Base-by-base conservation (phyloP, 176 grass and related monocot species). In the Leersia perrieri region DNA sequence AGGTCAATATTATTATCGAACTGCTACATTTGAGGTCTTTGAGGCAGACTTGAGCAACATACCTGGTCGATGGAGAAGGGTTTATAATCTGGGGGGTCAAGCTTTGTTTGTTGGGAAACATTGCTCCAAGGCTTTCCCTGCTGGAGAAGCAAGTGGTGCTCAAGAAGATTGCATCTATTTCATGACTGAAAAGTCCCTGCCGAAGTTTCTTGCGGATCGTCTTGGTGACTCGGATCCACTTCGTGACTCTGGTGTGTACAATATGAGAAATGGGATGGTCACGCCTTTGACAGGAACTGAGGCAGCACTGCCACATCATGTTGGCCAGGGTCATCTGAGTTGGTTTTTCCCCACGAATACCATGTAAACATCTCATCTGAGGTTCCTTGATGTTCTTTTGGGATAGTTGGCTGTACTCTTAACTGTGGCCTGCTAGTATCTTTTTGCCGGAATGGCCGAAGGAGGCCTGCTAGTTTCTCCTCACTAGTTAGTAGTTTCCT, bases 71-170 rank as follows among this genome's bases (percentile, higher is more conserved):
- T 77, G 73, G 82, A 70, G 1, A 60, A 60, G 28, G 73, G 22
- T 70, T 4, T 26, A 8, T 20, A 11, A 38, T 26, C 27, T 84
- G 64, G 28, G 51, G 16, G 65, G 51, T 3, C 65, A 77, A 20
- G 51, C 82, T 3, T 67, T 85, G 23, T 85, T 78, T 72, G 25
- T 79, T 66, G 83, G 83, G 16, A 29, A 3, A 10, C 25, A 79
- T 36, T 14, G n/a, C 32, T 85, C 83, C n/a, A 85, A 49, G 75
- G 47, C 47, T 79, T 26, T 11, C 2, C 53, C 40, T 66, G 68
- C 83, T 14, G 25, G 1, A 32, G 68, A 86, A 51, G 16, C 47
- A 49, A 70, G 38, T 34, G 51, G 74, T 35, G 66, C 22, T 20
- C 22, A 15, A 11, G 33, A 47, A 2, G 64, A 76, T 15, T 60